phyloP scores from a whole-genome alignment of 2,329 filamentous ascomycete genomes.

The Cladosporium sp. region DNA sequence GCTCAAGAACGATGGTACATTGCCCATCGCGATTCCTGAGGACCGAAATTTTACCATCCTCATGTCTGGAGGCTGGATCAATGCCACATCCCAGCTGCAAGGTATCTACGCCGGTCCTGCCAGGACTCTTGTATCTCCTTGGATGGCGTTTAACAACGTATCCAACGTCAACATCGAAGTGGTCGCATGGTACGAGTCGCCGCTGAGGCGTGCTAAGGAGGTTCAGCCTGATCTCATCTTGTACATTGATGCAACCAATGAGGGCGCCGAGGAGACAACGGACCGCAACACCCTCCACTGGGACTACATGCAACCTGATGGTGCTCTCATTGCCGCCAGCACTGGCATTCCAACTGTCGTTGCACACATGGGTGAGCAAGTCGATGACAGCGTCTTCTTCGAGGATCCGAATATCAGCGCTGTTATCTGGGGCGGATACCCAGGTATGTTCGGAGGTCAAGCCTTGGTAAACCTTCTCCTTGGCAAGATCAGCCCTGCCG shows the following conservation, averaged over 20 bases:
- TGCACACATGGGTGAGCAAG: constrained; percentile 40
- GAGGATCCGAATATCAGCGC: constrained; percentile 42
- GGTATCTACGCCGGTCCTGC: constrained; percentile 51
- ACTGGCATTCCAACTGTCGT: constrained; percentile 43
- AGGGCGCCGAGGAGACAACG: constrained; percentile 9
- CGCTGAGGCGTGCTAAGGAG: constrained; percentile 1
- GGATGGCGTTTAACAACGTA: constrained; percentile 11
- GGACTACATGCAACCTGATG: constrained; percentile 11
- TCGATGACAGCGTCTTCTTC: constrained; percentile 44
- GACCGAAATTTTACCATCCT: constrained; percentile 21
- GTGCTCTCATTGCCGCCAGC: constrained; percentile 23
- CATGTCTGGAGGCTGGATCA: constrained; percentile 12
- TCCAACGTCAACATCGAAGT: constrained; percentile 7
- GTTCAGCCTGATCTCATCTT: constrained; percentile 7
- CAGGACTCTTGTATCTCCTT: not conserved
- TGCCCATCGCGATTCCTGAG: constrained; percentile 34
- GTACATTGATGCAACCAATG: constrained; percentile 2
- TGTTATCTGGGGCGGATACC: constrained; percentile 46
- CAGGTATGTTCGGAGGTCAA: constrained; percentile 46
- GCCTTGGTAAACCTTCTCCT: constrained; percentile 45
- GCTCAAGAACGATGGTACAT: constrained; percentile 52
- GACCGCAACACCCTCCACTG: constrained; percentile 12
- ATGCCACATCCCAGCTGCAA: constrained; percentile 31
- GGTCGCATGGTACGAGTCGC: constrained; percentile 11
- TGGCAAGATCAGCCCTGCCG: constrained; percentile 43